phyloP scores from a whole-genome alignment of 2,329 filamentous ascomycete genomes.

The Alternaria sp. region DNA sequence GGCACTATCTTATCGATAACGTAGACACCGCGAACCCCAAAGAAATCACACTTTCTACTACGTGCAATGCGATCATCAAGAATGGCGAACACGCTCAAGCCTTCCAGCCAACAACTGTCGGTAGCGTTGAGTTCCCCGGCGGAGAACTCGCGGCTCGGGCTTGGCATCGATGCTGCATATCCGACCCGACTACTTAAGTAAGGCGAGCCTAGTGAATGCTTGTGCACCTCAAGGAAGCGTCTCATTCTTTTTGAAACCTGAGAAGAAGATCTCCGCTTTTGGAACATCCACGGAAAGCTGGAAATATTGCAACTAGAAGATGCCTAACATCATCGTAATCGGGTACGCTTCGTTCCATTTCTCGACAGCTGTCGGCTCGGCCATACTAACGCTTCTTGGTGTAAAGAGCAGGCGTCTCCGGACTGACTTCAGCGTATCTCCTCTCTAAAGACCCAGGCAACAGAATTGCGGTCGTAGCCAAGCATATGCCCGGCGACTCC shows the following conservation, averaged over 20 bases:
- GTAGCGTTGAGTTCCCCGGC: background rate
- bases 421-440: slow-evolving; percentile 68
- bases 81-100: background rate
- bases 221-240: background rate
- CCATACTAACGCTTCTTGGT: background rate
- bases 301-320: background rate
- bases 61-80: background rate
- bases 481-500: slow-evolving; percentile 93
- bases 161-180: background rate
- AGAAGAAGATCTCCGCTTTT: background rate
- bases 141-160: background rate
- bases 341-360: slow-evolving; percentile 44
- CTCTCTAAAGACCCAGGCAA: slow-evolving; percentile 51
- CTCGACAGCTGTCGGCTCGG: background rate
- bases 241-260: background rate
- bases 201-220: background rate
- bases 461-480: slow-evolving; percentile 65
- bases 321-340: slow-evolving; percentile 52
- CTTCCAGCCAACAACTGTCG: background rate
- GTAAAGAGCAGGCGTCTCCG: slow-evolving; percentile 67
- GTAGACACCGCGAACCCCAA: background rate
- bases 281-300: background rate
- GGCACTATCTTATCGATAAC: background rate
- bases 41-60: background rate
- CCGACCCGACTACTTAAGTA: background rate